Conservation (phyloP, 768 basidiomycete species). For the Psilocybe subaeruginosa region DNA sequence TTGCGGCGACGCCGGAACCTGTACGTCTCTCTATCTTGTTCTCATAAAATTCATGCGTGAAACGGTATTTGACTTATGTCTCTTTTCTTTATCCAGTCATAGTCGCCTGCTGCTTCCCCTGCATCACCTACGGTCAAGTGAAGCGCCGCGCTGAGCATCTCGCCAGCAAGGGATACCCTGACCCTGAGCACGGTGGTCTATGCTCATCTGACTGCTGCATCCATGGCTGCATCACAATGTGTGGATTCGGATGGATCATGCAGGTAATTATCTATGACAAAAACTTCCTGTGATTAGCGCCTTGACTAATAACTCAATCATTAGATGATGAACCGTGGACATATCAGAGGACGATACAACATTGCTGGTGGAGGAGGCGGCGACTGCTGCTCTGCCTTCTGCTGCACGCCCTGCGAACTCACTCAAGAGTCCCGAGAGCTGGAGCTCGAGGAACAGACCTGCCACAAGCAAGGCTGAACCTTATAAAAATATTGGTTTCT, state of each 20-base stretch:
- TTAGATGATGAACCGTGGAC: constrained; percentile 37
- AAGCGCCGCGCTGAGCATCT: constrained; percentile 45
- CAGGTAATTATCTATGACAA: constrained; percentile 31
- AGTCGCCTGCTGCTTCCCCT: constrained; percentile 43
- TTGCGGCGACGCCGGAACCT: constrained; percentile 33
- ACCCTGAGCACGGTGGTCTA: constrained; percentile 38
- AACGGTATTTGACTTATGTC: not conserved
- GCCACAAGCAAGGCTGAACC: constrained; percentile 8
- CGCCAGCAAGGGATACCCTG: constrained; percentile 34
- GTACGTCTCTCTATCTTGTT: constrained; percentile 20
- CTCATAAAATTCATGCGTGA: not conserved
- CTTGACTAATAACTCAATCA: not conserved
- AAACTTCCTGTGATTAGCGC: not conserved
- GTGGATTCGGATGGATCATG: constrained; percentile 40
- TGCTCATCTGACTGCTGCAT: constrained; percentile 40
- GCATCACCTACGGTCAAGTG: constrained; percentile 41
- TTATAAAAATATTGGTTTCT: not conserved
- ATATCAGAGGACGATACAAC: constrained; percentile 44
- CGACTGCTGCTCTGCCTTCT: constrained; percentile 43
- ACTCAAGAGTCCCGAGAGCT: constrained; percentile 53
- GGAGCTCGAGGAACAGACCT: constrained; percentile 28
- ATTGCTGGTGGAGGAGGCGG: constrained; percentile 44
- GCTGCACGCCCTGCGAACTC: constrained; percentile 52
- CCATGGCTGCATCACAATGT: constrained; percentile 31
- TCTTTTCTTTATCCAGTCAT: constrained; percentile 27